Percentiles rank a stretch among this genome's conserved stretches.
These are phyloP conservation scores for Xylariaceae sp. DNA, from an alignment of 2,329 filamentous ascomycete species.

Conservation along the genomic window DNA sequence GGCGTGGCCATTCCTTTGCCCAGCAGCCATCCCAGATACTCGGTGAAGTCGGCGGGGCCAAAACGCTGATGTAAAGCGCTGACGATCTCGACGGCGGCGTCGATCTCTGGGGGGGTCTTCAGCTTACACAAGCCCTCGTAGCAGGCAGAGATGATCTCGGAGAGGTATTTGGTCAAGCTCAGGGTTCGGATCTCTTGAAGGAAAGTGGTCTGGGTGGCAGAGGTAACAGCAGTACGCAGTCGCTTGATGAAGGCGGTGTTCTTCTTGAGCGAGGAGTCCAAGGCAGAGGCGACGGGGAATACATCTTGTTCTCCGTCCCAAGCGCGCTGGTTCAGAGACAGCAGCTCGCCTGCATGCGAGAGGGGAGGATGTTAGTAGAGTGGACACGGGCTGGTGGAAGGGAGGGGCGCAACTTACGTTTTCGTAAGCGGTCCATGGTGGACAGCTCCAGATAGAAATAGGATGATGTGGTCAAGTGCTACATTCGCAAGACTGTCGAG, in stretches of 20 bases:
- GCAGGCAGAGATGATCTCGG: constrained; percentile 93
- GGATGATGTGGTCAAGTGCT: constrained; percentile 33
- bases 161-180: constrained; percentile 93
- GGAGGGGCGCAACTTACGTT: constrained; percentile 46
- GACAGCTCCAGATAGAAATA: constrained; percentile 37
- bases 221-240: constrained; percentile 81
- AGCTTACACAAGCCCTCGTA: constrained; percentile 91
- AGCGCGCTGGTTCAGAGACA: constrained; percentile 79
- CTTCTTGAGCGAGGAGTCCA: constrained; percentile 96
- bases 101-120: constrained; percentile 87
- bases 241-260: constrained; percentile 98
- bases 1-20: constrained; percentile 89
- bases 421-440: constrained; percentile 63
- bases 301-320: constrained; percentile 92
- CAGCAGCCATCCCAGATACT: constrained; percentile 87
- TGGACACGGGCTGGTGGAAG: background rate
- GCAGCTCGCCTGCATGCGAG: constrained; percentile 70
- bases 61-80: constrained; percentile 96
- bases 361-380: constrained; percentile 7
- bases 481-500: constrained; percentile 43
- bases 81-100: constrained; percentile 86
- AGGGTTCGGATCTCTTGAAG: constrained; percentile 85
- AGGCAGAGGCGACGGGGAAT: constrained; percentile 71
- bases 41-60: constrained; percentile 84
- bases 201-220: constrained; percentile 77